phyloP scores from a whole-genome alignment of 1,284 basidiomycete species.

The Rhodotorula mucilaginosa region DNA sequence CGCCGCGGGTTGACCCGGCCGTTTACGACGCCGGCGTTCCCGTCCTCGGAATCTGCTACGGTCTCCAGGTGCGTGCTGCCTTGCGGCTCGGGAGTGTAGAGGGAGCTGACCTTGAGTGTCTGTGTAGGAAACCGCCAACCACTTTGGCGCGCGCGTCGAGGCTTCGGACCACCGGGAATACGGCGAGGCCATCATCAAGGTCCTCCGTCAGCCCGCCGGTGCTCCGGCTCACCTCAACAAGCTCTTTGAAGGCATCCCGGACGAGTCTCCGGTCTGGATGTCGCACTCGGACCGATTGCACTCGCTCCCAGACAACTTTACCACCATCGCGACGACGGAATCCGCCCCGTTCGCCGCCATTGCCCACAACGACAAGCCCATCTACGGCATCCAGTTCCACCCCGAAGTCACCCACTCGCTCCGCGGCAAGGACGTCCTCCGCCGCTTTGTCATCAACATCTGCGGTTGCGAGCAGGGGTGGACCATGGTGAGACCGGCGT shows the following conservation, averaged over 20 bases:
- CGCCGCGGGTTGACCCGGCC: conserved; percentile 92
- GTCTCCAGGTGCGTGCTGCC: conserved; percentile 68
- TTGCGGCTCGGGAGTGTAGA: no score
- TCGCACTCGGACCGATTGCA: conserved; percentile 96
- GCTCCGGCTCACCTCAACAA: conserved; percentile 62
- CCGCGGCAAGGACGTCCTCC: conserved; percentile 86
- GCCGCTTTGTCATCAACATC: conserved; percentile 79
- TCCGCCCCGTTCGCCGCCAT: conserved; percentile 92
- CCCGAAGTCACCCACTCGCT: conserved; percentile 96
- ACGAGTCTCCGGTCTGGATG: conserved; percentile 96
- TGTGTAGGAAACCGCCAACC: conserved; percentile 81
- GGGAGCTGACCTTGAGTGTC: no score
- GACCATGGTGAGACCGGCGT: conserved; percentile 75
- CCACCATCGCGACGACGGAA: conserved; percentile 80
- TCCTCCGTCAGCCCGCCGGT: conserved; percentile 65
- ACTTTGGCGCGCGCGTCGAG: conserved; percentile 76
- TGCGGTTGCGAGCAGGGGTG: conserved; percentile 80
- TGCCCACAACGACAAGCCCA: conserved; percentile 81
- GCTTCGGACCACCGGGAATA: conserved; percentile 93
- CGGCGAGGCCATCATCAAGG: conserved; percentile 79
- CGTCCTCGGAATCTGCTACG: conserved; percentile 96
- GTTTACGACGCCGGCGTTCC: conserved; percentile 86
- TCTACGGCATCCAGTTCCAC: conserved; percentile 99
- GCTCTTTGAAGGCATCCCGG: conserved; percentile 79
- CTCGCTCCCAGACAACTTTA: conserved; percentile 76